Evolutionary conservation across 192 early-diverging fungal genomes (phyloP).

Genomic region (Coemansia sp.): DNA sequence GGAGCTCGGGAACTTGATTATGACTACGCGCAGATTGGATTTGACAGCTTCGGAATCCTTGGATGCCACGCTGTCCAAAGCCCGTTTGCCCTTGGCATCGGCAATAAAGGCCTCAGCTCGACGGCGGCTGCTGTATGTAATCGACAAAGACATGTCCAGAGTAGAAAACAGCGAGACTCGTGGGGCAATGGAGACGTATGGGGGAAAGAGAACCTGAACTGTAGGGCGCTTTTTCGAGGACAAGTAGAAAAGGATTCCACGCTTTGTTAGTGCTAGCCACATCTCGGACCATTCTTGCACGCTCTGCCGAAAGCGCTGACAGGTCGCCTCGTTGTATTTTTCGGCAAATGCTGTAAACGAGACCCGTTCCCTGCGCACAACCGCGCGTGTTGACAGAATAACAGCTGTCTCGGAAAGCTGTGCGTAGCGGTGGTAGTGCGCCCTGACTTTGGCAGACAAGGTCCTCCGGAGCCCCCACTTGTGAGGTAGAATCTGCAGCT

Average conservation of each 20-base stretch:
- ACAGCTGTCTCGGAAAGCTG: constrained; percentile 31
- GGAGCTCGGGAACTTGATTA: constrained; percentile 42
- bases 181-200: constrained; percentile 22
- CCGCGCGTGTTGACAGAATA: constrained; percentile 29
- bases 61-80: neutral
- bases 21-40: constrained; percentile 15
- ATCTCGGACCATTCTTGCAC: constrained; percentile 47
- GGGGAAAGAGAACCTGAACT: constrained; percentile 21
- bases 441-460: constrained; percentile 29
- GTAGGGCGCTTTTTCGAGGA: constrained; percentile 24
- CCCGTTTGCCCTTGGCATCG: constrained; percentile 8
- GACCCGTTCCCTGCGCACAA: constrained; percentile 32
- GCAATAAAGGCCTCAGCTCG: neutral
- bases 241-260: constrained; percentile 32
- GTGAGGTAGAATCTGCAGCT: neutral
- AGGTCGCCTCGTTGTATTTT: constrained; percentile 44
- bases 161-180: constrained; percentile 50
- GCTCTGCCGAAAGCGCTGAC: constrained; percentile 18
- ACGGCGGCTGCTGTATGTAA: constrained; percentile 28
- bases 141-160: constrained; percentile 45
- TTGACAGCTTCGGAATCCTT: constrained; percentile 17
- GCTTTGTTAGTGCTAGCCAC: constrained; percentile 42
- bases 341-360: constrained; percentile 15
- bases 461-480: constrained; percentile 8
- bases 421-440: constrained; percentile 17